These are phyloP conservation scores for Sugiyamaella lignohabitans DNA, from an alignment of 805 yeast genomes.

Conservation along the genomic window DNA sequence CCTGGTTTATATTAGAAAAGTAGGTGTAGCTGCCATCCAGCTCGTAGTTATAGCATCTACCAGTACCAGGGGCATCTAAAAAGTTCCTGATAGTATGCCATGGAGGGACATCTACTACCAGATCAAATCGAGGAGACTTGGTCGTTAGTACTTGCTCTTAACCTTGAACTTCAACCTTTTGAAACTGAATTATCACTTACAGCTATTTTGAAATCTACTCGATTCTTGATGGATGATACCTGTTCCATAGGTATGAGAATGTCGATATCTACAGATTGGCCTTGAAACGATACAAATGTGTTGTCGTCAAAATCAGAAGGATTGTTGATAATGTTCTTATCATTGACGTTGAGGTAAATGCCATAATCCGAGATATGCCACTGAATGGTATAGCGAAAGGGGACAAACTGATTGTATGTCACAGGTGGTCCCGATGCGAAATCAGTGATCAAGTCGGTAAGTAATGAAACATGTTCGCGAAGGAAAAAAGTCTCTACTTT, in stretches of 20 bases:
- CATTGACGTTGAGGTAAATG: slow-evolving; percentile 74
- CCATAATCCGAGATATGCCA: slow-evolving; percentile 55
- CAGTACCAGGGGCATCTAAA: slow-evolving; percentile 54
- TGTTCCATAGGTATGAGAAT: slow-evolving; percentile 52
- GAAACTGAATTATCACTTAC: too few species aligned
- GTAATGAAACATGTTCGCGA: slow-evolving; percentile 71
- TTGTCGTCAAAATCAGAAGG: slow-evolving; percentile 82
- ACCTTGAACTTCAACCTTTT: neutral
- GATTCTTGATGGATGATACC: slow-evolving; percentile 39
- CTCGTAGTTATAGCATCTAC: slow-evolving; percentile 55
- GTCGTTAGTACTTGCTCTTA: neutral
- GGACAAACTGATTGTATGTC: slow-evolving; percentile 72
- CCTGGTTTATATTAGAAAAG: slow-evolving; percentile 51
- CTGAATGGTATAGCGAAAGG: slow-evolving; percentile 53
- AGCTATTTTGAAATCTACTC: slow-evolving; percentile 26
- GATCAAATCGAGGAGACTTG: slow-evolving; percentile 48
- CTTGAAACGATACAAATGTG: slow-evolving; percentile 65
- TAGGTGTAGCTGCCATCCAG: slow-evolving; percentile 62
- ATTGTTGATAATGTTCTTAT: slow-evolving; percentile 78
- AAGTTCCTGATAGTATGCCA: slow-evolving; percentile 87
- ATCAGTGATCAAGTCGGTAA: slow-evolving; percentile 69
- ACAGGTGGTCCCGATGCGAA: slow-evolving; percentile 60
- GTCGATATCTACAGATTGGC: slow-evolving; percentile 45
- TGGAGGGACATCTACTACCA: slow-evolving; percentile 72
- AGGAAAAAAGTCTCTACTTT: slow-evolving; percentile 57